Evolutionary conservation across 2,329 filamentous ascomycete species (phyloP).

Genomic region (Pyrenochaeta sp.): DNA sequence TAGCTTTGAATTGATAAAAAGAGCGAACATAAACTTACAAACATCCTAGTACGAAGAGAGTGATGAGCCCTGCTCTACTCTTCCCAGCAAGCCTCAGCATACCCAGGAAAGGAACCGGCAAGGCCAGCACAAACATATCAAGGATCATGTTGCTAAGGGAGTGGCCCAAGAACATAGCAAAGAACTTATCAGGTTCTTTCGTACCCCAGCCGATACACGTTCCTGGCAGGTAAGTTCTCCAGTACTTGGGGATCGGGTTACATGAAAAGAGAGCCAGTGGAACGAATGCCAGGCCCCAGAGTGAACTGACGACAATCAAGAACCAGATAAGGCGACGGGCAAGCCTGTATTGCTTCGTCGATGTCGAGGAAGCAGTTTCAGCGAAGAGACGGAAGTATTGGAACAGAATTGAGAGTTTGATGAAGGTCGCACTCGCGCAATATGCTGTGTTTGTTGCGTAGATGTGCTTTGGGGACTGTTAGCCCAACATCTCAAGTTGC

Average conservation of each 20-base stretch:
- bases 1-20: background rate
- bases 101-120: conserved; percentile 44
- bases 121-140: conserved; percentile 38
- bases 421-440: conserved; percentile 39
- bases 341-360: conserved; percentile 12
- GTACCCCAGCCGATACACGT: conserved; percentile 47
- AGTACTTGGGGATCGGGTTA: conserved; percentile 39
- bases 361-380: conserved; percentile 19
- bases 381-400: conserved; percentile 48
- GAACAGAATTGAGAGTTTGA: conserved; percentile 48
- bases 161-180: conserved; percentile 38
- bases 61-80: conserved; percentile 36
- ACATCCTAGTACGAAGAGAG: conserved; percentile 40
- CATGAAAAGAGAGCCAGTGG: conserved; percentile 42
- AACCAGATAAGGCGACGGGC: conserved; percentile 26
- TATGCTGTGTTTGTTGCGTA: conserved; percentile 43
- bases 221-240: conserved; percentile 28
- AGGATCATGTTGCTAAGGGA: conserved; percentile 41
- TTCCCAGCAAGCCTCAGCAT: conserved; percentile 38
- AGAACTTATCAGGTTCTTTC: conserved; percentile 37
- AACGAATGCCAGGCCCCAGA: conserved; percentile 43
- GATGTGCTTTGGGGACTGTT: conserved; percentile 28
- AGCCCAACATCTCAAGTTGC: background rate
- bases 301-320: conserved; percentile 28
- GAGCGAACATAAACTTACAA: conserved; percentile 47